These are phyloP conservation scores for Mikania micrantha DNA, from an alignment of 129 eudicot genomes.

Conservation along the genomic window DNA sequence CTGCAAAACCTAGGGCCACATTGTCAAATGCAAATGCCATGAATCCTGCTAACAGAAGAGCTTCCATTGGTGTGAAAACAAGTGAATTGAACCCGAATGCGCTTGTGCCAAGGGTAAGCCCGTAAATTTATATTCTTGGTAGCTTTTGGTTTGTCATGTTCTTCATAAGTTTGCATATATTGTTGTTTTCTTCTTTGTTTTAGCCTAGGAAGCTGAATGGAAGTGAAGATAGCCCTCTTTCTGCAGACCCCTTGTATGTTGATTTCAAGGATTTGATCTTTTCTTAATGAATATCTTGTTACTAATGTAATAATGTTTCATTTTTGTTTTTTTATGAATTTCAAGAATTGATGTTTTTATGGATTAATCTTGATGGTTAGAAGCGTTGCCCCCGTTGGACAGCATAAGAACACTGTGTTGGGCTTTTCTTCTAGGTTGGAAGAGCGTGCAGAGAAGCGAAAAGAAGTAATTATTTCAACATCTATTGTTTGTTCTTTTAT, in stretches of 20 bases:
- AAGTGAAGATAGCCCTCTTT: conserved; percentile 28
- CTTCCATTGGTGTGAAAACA: conserved; percentile 39
- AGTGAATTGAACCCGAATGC: conserved; percentile 32
- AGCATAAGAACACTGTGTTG: conserved; percentile 36
- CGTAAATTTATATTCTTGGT: conserved; percentile 3
- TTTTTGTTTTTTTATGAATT: background rate
- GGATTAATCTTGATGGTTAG: conserved; percentile 28
- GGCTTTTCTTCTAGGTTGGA: conserved; percentile 79
- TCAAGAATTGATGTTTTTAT: background rate
- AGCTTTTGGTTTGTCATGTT: background rate
- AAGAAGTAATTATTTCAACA: conserved; percentile 44
- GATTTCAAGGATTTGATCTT: conserved; percentile 9
- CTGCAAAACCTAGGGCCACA: conserved; percentile 31
- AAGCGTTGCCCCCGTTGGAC: conserved; percentile 36
- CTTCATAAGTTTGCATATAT: background rate
- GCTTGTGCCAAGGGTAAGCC: conserved; percentile 38
- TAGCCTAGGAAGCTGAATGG: conserved; percentile 51
- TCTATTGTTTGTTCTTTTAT: background rate
- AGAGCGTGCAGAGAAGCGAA: conserved; percentile 91
- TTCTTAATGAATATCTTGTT: conserved; percentile 7
- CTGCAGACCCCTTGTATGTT: conserved; percentile 54
- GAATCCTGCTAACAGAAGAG: conserved; percentile 35
- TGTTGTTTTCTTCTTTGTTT: conserved; percentile 18
- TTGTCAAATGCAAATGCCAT: conserved; percentile 32
- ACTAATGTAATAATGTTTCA: background rate